These are phyloP conservation scores for Leccinum variicolor DNA, from an alignment of 768 basidiomycete genomes.

Conservation along the genomic window DNA sequence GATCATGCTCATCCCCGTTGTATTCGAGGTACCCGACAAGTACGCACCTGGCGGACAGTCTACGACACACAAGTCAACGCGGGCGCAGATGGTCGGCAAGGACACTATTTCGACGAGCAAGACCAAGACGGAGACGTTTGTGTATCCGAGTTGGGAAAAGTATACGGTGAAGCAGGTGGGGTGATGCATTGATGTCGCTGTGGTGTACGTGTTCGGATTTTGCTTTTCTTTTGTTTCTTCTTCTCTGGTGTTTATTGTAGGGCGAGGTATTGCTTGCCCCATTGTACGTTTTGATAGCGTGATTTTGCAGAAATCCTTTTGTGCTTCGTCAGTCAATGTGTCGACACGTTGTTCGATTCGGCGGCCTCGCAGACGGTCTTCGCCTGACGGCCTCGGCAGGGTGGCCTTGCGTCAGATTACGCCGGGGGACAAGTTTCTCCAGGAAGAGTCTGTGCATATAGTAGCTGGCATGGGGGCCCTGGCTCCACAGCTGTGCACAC, in stretches of 20 bases:
- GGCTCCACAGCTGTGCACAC: too few species aligned
- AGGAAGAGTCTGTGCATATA: too few species aligned
- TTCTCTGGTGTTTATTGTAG: background rate
- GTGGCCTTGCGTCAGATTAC: too few species aligned
- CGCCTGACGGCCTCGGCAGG: too few species aligned
- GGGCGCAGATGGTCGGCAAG: constrained; percentile 12
- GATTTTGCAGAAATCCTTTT: background rate
- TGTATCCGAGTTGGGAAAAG: constrained; percentile 64
- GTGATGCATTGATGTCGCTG: constrained; percentile 2
- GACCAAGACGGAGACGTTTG: constrained; percentile 42
- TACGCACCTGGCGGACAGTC: constrained; percentile 16
- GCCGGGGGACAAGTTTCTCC: too few species aligned
- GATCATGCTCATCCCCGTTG: constrained; percentile 44
- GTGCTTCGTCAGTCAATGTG: background rate
- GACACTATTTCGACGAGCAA: constrained; percentile 16
- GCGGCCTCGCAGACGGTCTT: background rate
- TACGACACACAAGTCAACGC: constrained; percentile 27
- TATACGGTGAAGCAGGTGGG: constrained; percentile 47
- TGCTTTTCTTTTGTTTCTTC: background rate
- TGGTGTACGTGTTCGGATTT: background rate
- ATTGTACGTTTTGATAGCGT: constrained; percentile 2
- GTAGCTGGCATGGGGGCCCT: too few species aligned
- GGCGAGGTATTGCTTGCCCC: background rate
- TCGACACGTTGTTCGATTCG: background rate
- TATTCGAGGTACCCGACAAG: constrained; percentile 34